Evolutionary conservation across 805 yeast species (phyloP), one percentile per base, ranked within the genome.

Genomic region (Metschnikowia borealis): DNA sequence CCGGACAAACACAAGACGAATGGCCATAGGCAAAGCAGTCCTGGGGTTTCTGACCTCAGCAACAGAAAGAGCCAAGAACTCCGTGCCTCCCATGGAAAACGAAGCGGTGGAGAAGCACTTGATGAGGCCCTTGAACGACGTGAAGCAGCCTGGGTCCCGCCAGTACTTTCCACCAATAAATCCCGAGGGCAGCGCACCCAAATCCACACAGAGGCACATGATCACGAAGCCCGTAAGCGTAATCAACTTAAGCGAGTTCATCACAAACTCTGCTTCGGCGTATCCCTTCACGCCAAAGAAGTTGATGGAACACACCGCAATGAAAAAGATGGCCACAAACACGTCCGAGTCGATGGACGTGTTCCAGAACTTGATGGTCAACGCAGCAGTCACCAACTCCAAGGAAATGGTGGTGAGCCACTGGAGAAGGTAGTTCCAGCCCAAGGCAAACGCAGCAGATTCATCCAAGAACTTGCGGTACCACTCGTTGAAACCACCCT

Each of bases 331-430:
- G 1, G 75, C 69, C 17, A 83, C 84, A 64, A 79, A 83, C 5
- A 75, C 80, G 56, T 81, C 85, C 1, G 86, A 70, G 57, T 81
- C 76, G 44, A 82, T 71, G 5, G 47, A 39, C n/a, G 64, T 53
- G 3, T 73, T 68, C 89, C 89, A 83, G 64, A 70, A 83, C 54
- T 76, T 68, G 50, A 83, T 74, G 26, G 87, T 82, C 72, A 81
- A 76, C 3, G 61, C 54, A 10, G 62, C 60, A 14, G 60, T 57
- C 34, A 58, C 62, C 50, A 58, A 50, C 48, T 58, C 62, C 47
- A 58, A 47, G n/a, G 62, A 55, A 21, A 57, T 55, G 37, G 59
- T 55, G 26, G 61, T 55, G 15, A 53, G 53, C 66, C 66, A 69
- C 54, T 56, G 72, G 50, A 59, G 59, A 55, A 63, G 67, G 60